These are phyloP conservation scores for Houttuynia cordata DNA, from an alignment of 164 flowering plant genomes.

Conservation along the genomic window DNA sequence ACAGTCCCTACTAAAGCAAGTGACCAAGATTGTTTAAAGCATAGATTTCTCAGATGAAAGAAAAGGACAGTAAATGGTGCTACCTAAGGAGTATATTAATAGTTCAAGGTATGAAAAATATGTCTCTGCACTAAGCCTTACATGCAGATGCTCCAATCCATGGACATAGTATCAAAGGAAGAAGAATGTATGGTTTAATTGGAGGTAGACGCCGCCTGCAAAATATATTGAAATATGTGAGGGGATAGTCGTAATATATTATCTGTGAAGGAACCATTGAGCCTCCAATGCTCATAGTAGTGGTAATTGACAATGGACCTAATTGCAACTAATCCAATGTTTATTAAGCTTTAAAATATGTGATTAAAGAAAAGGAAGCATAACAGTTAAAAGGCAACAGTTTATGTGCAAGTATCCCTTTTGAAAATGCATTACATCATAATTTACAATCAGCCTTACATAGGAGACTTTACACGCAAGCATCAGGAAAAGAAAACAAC, in stretches of 20 bases:
- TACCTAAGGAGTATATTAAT: not conserved
- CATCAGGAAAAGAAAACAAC: not conserved
- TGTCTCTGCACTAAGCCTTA: slow-evolving; percentile 22
- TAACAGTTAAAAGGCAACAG: too few relatives aligned
- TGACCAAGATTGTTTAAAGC: too few relatives aligned
- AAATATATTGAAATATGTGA: not conserved
- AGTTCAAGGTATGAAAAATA: not conserved
- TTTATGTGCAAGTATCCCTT: too few relatives aligned
- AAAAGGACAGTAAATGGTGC: not conserved
- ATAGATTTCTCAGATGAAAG: not conserved
- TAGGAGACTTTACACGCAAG: not conserved
- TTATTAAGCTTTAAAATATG: not conserved
- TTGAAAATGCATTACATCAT: too few relatives aligned
- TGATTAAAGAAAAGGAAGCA: too few relatives aligned
- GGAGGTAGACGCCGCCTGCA: slow-evolving; percentile 71
- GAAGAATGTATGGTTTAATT: slow-evolving; percentile 47
- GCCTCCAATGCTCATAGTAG: not conserved
- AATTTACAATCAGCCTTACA: not conserved
- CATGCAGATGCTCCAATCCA: slow-evolving; percentile 66
- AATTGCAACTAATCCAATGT: not conserved
- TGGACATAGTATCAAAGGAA: slow-evolving; percentile 58
- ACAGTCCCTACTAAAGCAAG: too few relatives aligned
- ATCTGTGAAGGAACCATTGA: not conserved
- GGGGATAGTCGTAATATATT: not conserved
- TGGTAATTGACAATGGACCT: not conserved